Conservation (phyloP, 2,329 filamentous ascomycete species). For the Sporothrix protearum region DNA sequence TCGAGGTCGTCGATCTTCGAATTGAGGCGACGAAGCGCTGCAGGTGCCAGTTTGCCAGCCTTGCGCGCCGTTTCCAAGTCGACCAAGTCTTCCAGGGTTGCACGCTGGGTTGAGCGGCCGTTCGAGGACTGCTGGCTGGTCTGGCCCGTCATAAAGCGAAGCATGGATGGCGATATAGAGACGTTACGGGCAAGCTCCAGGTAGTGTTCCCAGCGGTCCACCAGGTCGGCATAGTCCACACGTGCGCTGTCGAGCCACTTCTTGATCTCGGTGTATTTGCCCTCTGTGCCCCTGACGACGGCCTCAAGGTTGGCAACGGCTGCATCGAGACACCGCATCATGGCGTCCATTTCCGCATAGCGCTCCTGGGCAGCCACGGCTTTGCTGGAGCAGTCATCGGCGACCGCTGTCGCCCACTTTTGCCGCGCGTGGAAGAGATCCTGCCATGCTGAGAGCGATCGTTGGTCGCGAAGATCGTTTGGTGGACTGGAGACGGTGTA, state of each 20-base stretch:
- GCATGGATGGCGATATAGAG: slow-evolving; percentile 63
- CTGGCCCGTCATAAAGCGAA: slow-evolving; percentile 59
- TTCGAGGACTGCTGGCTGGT: slow-evolving; percentile 40
- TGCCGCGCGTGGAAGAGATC: slow-evolving; percentile 76
- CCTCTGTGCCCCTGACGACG: slow-evolving; percentile 67
- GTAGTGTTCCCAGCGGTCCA: slow-evolving; percentile 65
- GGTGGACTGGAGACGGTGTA: slow-evolving; percentile 65
- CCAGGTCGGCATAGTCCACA: slow-evolving; percentile 62
- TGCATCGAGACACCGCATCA: slow-evolving; percentile 75
- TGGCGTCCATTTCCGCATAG: slow-evolving; percentile 69
- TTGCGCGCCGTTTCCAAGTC: slow-evolving; percentile 69
- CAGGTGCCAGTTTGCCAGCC: slow-evolving; percentile 63
- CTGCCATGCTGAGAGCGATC: slow-evolving; percentile 82
- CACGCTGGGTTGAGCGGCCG: slow-evolving; percentile 40
- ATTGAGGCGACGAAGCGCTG: slow-evolving; percentile 57
- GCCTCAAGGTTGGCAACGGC: slow-evolving; percentile 81
- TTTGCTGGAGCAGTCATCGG: slow-evolving; percentile 66
- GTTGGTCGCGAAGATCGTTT: slow-evolving; percentile 77
- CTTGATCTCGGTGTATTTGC: slow-evolving; percentile 67
- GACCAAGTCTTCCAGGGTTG: slow-evolving; percentile 70
- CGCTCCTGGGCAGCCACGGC: slow-evolving; percentile 60
- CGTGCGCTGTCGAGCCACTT: slow-evolving; percentile 67
- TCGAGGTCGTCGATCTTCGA: slow-evolving; percentile 59
- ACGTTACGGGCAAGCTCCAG: slow-evolving; percentile 62
- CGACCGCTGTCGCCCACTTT: slow-evolving; percentile 70